Conservation (phyloP, 129 eudicot species). For the Smallanthus sonchifolius region DNA sequence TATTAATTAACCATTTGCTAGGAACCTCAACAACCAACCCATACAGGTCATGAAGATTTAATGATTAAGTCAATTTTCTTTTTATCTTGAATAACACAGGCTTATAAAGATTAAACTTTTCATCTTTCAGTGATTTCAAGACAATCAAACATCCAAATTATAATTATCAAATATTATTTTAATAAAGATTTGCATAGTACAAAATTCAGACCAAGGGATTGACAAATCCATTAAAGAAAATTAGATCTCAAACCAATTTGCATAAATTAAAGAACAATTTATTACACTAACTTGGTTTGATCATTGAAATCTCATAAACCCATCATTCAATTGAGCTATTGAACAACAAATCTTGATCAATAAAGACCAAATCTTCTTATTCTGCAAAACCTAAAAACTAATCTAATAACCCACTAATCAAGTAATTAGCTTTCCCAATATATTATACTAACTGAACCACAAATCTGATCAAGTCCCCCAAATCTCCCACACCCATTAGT, state of each 20-base stretch:
- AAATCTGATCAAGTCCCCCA: neutral
- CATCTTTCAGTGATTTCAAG: neutral
- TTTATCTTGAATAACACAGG: neutral
- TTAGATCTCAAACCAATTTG: constrained; percentile 15
- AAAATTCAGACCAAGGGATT: too few species aligned
- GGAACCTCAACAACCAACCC: neutral
- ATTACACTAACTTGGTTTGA: neutral
- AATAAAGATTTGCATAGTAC: too few species aligned
- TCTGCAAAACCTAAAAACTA: too few species aligned
- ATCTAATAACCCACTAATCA: neutral
- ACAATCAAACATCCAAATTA: neutral
- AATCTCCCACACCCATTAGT: constrained; percentile 3
- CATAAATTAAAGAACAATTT: neutral
- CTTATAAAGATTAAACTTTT: neutral
- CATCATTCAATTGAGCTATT: neutral
- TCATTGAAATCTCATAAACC: neutral
- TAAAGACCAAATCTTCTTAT: neutral
- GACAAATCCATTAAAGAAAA: neutral
- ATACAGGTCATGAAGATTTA: neutral
- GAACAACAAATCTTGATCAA: constrained; percentile 6
- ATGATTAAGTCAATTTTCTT: too few species aligned
- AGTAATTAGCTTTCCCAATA: constrained; percentile 1
- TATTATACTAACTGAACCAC: neutral
- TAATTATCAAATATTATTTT: too few species aligned
- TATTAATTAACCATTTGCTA: neutral